Conservation (phyloP, 2,329 filamentous ascomycete genomes). For the Diaporthe caulivora region DNA sequence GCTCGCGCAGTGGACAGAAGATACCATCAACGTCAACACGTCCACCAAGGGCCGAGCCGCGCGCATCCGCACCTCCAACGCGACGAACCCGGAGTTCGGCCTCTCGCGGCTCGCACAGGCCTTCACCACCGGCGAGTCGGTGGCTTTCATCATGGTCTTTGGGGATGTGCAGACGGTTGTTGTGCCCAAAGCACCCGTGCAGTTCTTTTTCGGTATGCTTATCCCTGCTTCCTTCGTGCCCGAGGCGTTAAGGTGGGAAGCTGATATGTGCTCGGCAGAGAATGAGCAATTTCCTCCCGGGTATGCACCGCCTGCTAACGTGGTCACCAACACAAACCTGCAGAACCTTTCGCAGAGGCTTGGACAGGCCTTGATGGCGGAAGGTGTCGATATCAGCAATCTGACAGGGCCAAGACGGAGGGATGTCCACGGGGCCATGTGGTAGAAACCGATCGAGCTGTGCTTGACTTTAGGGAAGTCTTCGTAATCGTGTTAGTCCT, state of each 20-base stretch:
- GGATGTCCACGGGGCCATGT: background rate
- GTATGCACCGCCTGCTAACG: constrained; percentile 17
- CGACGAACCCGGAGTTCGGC: constrained; percentile 43
- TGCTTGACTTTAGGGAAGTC: too few species aligned
- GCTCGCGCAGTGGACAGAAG: constrained; percentile 26
- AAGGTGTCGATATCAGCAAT: constrained; percentile 28
- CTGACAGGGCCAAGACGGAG: background rate
- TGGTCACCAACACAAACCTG: constrained; percentile 22
- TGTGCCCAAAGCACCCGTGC: constrained; percentile 53
- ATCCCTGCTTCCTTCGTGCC: too few species aligned
- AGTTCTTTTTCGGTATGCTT: constrained; percentile 58
- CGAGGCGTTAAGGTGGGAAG: background rate
- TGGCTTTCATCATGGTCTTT: constrained; percentile 61
- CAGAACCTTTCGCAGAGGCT: constrained; percentile 25
- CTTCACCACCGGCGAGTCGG: constrained; percentile 63
- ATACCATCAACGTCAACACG: constrained; percentile 33
- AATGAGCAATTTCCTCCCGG: constrained; percentile 35
- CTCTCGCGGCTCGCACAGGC: constrained; percentile 57
- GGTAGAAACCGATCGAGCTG: background rate
- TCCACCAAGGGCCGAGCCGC: constrained; percentile 27
- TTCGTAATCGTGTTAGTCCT: too few species aligned
- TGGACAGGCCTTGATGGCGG: constrained; percentile 22
- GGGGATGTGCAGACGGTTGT: constrained; percentile 55
- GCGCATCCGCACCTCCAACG: constrained; percentile 31
- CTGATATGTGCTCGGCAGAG: background rate